Base-by-base conservation (phyloP, 805 yeast species). In the Starmera dryadoides region DNA sequence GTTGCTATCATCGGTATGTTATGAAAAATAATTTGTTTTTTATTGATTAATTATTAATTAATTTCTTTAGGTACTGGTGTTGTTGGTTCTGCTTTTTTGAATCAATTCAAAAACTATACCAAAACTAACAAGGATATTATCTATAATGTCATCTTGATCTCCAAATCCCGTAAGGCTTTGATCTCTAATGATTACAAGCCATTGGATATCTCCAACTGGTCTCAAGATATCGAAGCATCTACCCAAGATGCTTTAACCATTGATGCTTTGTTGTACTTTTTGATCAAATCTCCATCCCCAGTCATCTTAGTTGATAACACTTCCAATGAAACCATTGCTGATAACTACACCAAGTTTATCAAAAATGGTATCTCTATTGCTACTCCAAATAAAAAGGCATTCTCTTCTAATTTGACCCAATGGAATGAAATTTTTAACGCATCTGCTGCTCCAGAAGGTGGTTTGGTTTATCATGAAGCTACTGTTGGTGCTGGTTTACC, bases 401-500 rank as follows among this genome's bases (percentile, higher is more conserved):
- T 93, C 58, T 88, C 97, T 9, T 73, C 88, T 33, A 82, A 77
- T 40, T 63, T 84, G 45, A 60, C 67, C 19, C 64, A 80, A 11
- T 93, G 98, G 97, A 75, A 86, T 41, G 71, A 73, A 37, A 77
- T 93, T 40, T 86, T 86, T 53, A 56, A 60, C 28, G 62, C 63
- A 37, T 73, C 83, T 28, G 71, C 69, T 30, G 63, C 67, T 30
- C 70, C 74, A 35, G 66, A 69, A 29, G 69, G 73, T 34, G 80
- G 79, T 36, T 71, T 91, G 46, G 95, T 88, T 34, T 91, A 88
- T 71, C 98, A 93, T 58, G 99, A 93, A 71, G 95, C 98, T 37
- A 87, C 97, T 7, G 98, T 93, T 42, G 98, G 98, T 58, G 99
- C 99, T 33, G 99, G 98, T 42, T 73, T 93, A 60, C 99, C 99